Evolutionary conservation across 179 eudicot species (phyloP).

Genomic region (Spinacia oleracea): DNA sequence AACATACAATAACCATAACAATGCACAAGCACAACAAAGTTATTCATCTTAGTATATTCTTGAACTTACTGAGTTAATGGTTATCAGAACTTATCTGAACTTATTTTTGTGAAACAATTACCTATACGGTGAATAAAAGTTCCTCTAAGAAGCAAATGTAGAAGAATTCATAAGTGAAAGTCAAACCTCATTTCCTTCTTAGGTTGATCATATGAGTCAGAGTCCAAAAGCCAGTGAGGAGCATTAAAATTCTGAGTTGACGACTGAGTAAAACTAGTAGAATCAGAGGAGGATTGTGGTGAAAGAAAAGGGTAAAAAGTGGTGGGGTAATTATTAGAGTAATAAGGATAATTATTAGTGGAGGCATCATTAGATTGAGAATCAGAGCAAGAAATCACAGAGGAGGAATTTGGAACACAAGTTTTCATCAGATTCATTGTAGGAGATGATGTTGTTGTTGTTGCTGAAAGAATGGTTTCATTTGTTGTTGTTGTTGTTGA

Average conservation of each 20-base stretch:
- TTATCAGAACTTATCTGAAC: not conserved
- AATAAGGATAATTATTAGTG: not conserved
- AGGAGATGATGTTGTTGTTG: not conserved
- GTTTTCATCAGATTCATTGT: conserved; percentile 5
- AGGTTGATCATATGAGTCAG: conserved; percentile 23
- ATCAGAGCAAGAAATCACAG: conserved; percentile 19
- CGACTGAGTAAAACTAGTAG: conserved; percentile 14
- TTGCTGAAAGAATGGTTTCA: not conserved
- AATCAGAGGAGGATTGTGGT: conserved; percentile 16
- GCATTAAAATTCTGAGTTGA: conserved; percentile 14
- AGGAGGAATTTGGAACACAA: conserved; percentile 9
- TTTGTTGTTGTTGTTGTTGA: not conserved
- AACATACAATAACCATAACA: not conserved
- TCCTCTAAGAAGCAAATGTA: not conserved
- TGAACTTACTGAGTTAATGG: too few relatives aligned
- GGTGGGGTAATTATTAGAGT: not conserved
- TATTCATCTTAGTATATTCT: too few relatives aligned
- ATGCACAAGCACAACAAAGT: too few relatives aligned
- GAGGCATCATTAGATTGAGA: conserved; percentile 5
- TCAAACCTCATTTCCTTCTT: conserved; percentile 29
- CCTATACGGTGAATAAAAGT: too few relatives aligned
- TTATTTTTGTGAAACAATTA: too few relatives aligned
- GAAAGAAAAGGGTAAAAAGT: conserved; percentile 32
- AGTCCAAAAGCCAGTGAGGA: conserved; percentile 24
- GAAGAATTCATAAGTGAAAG: not conserved